Base-by-base conservation (phyloP, 305 asterid genomes). In the Solanum hybrid region DNA sequence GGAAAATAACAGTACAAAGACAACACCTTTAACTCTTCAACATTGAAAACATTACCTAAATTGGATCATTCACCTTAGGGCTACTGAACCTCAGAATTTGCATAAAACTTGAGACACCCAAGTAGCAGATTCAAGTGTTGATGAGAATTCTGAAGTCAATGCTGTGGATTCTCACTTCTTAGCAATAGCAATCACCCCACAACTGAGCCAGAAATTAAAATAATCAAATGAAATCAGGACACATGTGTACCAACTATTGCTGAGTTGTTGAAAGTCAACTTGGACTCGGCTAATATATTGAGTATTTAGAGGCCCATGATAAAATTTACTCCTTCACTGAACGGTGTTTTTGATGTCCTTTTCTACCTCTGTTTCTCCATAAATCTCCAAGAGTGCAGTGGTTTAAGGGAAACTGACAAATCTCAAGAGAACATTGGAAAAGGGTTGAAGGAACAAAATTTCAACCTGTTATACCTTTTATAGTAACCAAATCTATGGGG, bases 121-220 rank as follows among this genome's bases (percentile, higher is more conserved):
- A 89, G 87, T 90, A 90, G 89, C 93, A 90, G 90, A 90, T 89
- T 86, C 87, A 51, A 40, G 77, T 83, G 89, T 28, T 91, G 91
- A 91, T 76, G 14, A 76, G 82, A 76, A 33, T 33, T 76, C 42
- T 33, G 28, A 18, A 36, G 82, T 76, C 82, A 74, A 74, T 28
- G 79, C 5, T 16, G n/a, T 74, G n/a, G 3, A 74, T 29, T 6
- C 36, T 29, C 79, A 74, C 22, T 12, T 14, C 36, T 74, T 33
- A 74, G 79, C 36, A 13, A 74, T 14, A 74, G n/a, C 5, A 13
- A 3, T 6, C 3, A 28, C 35, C 78, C 34, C 22, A 67, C 20
- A 73, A 29, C 78, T 71, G 33, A 12, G 77, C 10, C 35, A 26
- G 22, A 28, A 28, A 73, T 28, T 29, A 4, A 29, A 29, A 74